phyloP scores from a whole-genome alignment of 169 alveolate genomes.

The Hepatocystis sp. region DNA sequence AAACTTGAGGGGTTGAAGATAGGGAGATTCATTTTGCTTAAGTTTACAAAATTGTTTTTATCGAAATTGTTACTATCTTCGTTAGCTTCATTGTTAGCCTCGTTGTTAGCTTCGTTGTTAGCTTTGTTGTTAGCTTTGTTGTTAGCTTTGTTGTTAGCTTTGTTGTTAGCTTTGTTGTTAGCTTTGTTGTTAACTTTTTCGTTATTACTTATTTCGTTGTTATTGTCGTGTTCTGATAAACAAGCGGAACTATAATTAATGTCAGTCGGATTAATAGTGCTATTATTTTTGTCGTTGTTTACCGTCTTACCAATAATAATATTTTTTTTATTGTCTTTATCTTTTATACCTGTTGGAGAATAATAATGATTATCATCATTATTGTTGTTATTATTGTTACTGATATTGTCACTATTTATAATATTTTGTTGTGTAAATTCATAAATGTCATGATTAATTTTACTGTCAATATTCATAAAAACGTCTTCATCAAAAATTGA shows the following conservation, averaged over 20 bases:
- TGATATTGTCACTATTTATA: conserved; percentile 4
- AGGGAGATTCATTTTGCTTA: conserved; percentile 68
- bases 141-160: not conserved
- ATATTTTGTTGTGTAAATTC: conserved; percentile 47
- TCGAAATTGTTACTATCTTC: not conserved
- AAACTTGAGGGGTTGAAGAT: conserved; percentile 61
- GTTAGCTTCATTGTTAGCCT: not conserved
- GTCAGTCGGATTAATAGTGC: too few species aligned
- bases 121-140: conserved; percentile 1
- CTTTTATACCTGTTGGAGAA: too few species aligned
- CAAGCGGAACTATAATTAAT: not conserved
- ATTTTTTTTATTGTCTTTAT: not conserved
- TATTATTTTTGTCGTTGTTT: not conserved
- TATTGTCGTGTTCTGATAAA: not conserved
- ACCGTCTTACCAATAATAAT: conserved; percentile 6
- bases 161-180: not conserved
- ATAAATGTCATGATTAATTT: conserved; percentile 63
- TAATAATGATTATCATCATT: too few species aligned
- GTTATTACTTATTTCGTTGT: not conserved
- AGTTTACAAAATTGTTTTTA: conserved; percentile 41
- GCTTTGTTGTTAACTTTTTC: not conserved
- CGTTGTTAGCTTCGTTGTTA: not conserved
- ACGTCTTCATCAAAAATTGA: conserved; percentile 70
- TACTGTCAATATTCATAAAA: conserved; percentile 72
- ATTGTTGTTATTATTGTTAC: too few species aligned